Evolutionary conservation across 1,284 basidiomycete species (phyloP).

Genomic region (Xerocomus tenax): DNA sequence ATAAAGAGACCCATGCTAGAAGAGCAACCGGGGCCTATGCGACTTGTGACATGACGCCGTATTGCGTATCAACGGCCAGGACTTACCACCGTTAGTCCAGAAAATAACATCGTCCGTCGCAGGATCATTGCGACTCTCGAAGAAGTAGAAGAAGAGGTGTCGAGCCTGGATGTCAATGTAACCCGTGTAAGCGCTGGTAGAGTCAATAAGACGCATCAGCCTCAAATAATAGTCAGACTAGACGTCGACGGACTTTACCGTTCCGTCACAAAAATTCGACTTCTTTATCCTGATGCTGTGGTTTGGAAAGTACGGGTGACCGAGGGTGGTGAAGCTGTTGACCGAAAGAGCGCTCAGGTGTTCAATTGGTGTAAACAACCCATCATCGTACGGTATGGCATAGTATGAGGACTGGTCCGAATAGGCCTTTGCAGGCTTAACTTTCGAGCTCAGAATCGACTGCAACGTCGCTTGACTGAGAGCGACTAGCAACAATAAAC

Average conservation of each 20-base stretch:
- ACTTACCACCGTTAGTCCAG: constrained; percentile 44
- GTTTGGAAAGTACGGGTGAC: constrained; percentile 47
- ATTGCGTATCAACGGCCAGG: constrained; percentile 26
- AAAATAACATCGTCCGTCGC: constrained; percentile 58
- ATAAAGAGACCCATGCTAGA: constrained; percentile 25
- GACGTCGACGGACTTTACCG: constrained; percentile 31
- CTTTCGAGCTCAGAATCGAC: constrained; percentile 11
- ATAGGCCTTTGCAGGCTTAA: not conserved
- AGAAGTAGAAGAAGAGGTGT: constrained; percentile 73
- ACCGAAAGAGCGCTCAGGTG: constrained; percentile 36
- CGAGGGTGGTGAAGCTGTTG: constrained; percentile 40
- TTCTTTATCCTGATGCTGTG: constrained; percentile 50
- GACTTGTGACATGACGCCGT: not conserved
- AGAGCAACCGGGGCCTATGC: constrained; percentile 24
- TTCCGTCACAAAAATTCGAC: constrained; percentile 25
- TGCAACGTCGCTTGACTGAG: constrained; percentile 18
- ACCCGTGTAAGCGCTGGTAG: constrained; percentile 48
- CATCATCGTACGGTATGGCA: constrained; percentile 19
- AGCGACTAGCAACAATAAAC: constrained; percentile 15
- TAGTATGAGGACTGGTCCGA: constrained; percentile 1
- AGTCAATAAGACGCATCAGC: constrained; percentile 18
- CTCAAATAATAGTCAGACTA: constrained; percentile 18
- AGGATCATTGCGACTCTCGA: constrained; percentile 67
- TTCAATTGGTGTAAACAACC: constrained; percentile 24
- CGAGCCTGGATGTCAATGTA: constrained; percentile 59